Percentiles rank a stretch among this genome's conserved stretches.
Evolutionary conservation across 1,284 basidiomycete species (phyloP).

Genomic region (Filobasidium uniguttulatum): DNA sequence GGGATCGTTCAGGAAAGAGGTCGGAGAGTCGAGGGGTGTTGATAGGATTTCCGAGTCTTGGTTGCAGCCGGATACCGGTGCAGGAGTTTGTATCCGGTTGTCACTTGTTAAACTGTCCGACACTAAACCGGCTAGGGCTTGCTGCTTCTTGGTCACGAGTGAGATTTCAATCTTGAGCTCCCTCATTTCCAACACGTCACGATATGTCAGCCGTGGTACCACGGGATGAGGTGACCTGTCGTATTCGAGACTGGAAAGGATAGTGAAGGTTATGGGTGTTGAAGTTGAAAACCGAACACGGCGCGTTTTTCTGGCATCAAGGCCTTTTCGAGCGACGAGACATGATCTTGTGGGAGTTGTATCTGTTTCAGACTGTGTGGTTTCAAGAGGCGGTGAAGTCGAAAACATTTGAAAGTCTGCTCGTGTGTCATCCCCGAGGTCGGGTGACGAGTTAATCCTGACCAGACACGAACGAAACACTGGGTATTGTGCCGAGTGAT

Average conservation of each 20-base stretch:
- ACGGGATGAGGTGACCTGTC: conserved; percentile 17
- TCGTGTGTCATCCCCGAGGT: background rate
- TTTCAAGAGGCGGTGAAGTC: background rate
- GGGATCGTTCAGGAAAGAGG: too few species aligned
- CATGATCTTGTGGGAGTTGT: background rate
- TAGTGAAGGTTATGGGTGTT: conserved; percentile 3
- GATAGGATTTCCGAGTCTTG: too few species aligned
- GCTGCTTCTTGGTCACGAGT: conserved; percentile 13
- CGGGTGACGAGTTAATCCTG: background rate
- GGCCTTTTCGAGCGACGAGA: background rate
- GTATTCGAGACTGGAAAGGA: conserved; percentile 9
- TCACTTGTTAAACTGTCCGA: background rate
- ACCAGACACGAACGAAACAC: background rate
- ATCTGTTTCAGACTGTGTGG: background rate
- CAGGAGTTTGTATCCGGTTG: too few species aligned
- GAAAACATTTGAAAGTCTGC: conserved; percentile 5
- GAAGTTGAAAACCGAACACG: conserved; percentile 5
- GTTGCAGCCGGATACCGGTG: too few species aligned
- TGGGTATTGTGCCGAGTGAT: background rate
- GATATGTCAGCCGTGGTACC: conserved; percentile 13
- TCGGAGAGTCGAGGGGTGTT: too few species aligned
- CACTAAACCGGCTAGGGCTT: background rate
- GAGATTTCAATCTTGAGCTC: conserved; percentile 16
- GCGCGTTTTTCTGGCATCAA: conserved; percentile 4
- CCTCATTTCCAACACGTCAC: conserved; percentile 16